Evolutionary conservation across 495 filamentous ascomycete species (phyloP).

Genomic region (Xylaria sp.): DNA sequence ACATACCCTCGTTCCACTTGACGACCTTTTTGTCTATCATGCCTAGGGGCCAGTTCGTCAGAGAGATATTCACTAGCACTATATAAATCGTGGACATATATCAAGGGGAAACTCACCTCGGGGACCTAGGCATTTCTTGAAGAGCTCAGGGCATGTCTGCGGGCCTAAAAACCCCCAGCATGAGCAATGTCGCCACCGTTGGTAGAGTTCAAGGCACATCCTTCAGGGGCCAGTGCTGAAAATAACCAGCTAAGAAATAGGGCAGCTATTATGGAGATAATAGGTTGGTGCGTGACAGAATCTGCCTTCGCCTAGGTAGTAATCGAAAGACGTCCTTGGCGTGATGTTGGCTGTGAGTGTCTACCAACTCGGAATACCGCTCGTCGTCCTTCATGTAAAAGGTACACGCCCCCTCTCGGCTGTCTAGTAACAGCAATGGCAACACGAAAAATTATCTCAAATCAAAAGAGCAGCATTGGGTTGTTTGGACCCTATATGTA

Average conservation of each 20-base stretch:
- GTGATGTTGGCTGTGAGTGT: neutral
- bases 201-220: constrained; percentile 44
- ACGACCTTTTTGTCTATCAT: constrained; percentile 38
- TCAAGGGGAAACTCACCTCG: constrained; percentile 33
- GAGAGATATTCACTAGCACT: too few relatives aligned
- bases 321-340: neutral
- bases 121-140: constrained; percentile 41
- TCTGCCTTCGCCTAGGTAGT: neutral
- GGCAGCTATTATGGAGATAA: neutral
- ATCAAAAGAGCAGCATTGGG: constrained; percentile 19
- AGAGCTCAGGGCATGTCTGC: constrained; percentile 39
- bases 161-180: constrained; percentile 43
- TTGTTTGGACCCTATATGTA: neutral
- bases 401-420: constrained; percentile 25
- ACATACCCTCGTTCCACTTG: constrained; percentile 45
- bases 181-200: constrained; percentile 40
- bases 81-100: too few relatives aligned
- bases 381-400: neutral
- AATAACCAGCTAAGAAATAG: neutral
- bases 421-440: constrained; percentile 43
- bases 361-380: neutral
- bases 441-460: neutral
- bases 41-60: neutral
- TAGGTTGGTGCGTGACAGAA: neutral
- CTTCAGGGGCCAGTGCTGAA: neutral